phyloP scores from a whole-genome alignment of 2,329 filamentous ascomycete species.

The Colletotrichum sansevieriae region DNA sequence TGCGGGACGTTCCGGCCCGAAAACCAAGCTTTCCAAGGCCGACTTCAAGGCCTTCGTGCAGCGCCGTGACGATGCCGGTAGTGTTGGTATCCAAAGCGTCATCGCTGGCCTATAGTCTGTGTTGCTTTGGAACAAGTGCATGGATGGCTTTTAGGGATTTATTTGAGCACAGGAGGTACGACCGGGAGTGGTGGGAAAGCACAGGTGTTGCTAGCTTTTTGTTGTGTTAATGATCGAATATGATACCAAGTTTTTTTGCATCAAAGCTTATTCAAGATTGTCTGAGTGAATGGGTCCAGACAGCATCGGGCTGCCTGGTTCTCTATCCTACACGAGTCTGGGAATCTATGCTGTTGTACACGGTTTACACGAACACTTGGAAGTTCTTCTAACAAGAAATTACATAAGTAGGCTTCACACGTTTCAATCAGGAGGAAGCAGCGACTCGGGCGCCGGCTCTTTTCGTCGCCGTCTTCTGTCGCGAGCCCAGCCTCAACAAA shows the following conservation, averaged over 20 bases:
- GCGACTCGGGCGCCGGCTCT: not conserved
- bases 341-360: not conserved
- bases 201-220: constrained; percentile 5
- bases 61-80: constrained; percentile 85
- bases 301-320: not conserved
- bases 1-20: constrained; percentile 55
- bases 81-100: constrained; percentile 85
- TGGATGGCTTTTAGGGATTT: not conserved
- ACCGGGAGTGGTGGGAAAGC: not conserved
- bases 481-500: not conserved
- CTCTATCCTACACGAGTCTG: not conserved
- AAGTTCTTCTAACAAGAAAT: not conserved
- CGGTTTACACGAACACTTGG: not conserved
- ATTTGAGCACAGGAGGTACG: not conserved
- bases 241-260: constrained; percentile 30
- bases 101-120: constrained; percentile 70
- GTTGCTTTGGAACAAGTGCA: not conserved
- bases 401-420: not conserved
- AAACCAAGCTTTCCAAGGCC: constrained; percentile 71
- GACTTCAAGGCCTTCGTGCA: constrained; percentile 88
- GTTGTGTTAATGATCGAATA: constrained; percentile 27
- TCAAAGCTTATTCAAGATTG: not conserved
- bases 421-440: too few species aligned
- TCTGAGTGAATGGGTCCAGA: too few species aligned
- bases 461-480: not conserved